Evolutionary conservation across 352 stramenopile species (phyloP), one percentile per base, ranked within the genome.

Genomic region (Phytophthora pistaciae): DNA sequence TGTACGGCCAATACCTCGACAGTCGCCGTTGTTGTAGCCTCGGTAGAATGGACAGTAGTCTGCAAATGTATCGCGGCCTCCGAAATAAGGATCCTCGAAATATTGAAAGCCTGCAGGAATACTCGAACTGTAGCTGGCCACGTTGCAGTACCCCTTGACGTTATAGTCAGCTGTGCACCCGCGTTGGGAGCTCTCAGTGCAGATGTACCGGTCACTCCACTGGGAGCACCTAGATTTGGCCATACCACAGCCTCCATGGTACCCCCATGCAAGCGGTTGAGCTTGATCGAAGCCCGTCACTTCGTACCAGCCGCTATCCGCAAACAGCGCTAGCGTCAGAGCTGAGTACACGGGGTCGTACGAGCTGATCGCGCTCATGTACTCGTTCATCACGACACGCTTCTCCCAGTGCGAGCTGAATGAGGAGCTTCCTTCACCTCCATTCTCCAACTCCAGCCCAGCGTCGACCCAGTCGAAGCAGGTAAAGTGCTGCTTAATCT

Each of bases 341-440:
- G 82, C 74, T 29, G 85, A 93, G 48, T 91, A 93, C 1, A 95
- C 87, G 1, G 83, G 81, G 54, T 93, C 90, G 58, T 92, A 90
- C 49, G 84, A 80, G 36, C 80, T 91, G 23, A 85, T 93, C 13
- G 87, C 86, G 33, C 83, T 94, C 88, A 95, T 95, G 64, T 92
- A 94, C 69, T 95, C 88, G 42, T 95, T 93, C 79, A 90, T 88
- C 3, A 92, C 70, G 16, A 93, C 53, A 20, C 88, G 87, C 38
- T 96, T 94, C n/a, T 96, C 88, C 87, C 87, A 94, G 66, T 96
- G 88, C 3, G 84, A 92, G 10, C 82, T 91, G 53, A 87, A 91
- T 16, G 79, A 80, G 0, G 80, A 68, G 53, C 82, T 89, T 6
- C 88, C 87, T 1, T 79, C 77, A 21, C 85, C 82, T 1, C 87